A percentile compares a stretch with the other conserved stretches of the same genome.
These are phyloP conservation scores for Pestalotiopsis sp. DNA, from an alignment of 2,329 filamentous ascomycete species.

Conservation along the genomic window DNA sequence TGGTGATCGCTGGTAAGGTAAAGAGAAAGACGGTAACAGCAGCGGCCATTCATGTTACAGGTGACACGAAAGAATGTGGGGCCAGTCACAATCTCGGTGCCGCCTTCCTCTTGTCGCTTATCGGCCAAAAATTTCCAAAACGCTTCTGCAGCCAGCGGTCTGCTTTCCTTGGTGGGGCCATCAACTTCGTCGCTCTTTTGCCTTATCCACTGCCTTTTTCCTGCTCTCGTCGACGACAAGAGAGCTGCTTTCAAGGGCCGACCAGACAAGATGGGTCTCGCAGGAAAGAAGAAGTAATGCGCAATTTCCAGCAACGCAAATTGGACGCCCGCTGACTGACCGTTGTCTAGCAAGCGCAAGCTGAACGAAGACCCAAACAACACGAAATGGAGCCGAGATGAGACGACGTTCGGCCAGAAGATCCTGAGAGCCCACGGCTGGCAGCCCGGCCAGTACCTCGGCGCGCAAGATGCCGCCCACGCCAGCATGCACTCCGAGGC, in stretches of 20 bases:
- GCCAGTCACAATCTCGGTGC: neutral
- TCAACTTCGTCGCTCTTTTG: slow-evolving; percentile 1
- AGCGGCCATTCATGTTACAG: neutral
- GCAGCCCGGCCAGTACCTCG: slow-evolving; percentile 82
- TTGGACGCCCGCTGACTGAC: slow-evolving; percentile 15
- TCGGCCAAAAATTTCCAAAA: slow-evolving; percentile 13
- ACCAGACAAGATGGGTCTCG: slow-evolving; percentile 62
- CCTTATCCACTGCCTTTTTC: neutral
- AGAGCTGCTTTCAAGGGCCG: neutral
- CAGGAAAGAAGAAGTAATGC: slow-evolving; percentile 66
- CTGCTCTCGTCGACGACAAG: neutral
- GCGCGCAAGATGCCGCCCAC: slow-evolving; percentile 75
- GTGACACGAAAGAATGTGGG: neutral
- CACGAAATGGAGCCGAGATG: slow-evolving; percentile 86
- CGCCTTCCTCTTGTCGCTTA: slow-evolving; percentile 5
- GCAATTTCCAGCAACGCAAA: neutral
- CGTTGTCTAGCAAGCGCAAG: slow-evolving; percentile 53
- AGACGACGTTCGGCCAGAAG: slow-evolving; percentile 82
- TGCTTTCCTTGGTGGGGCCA: slow-evolving; percentile 4
- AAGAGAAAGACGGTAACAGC: too few species aligned
- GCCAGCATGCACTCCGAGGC: slow-evolving; percentile 76
- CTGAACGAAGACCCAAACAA: slow-evolving; percentile 94
- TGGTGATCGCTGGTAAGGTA: too few species aligned
- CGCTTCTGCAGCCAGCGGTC: neutral
- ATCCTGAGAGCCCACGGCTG: slow-evolving; percentile 90